phyloP scores from a whole-genome alignment of 2,329 filamentous ascomycete genomes.

The Diaporthe vexans region DNA sequence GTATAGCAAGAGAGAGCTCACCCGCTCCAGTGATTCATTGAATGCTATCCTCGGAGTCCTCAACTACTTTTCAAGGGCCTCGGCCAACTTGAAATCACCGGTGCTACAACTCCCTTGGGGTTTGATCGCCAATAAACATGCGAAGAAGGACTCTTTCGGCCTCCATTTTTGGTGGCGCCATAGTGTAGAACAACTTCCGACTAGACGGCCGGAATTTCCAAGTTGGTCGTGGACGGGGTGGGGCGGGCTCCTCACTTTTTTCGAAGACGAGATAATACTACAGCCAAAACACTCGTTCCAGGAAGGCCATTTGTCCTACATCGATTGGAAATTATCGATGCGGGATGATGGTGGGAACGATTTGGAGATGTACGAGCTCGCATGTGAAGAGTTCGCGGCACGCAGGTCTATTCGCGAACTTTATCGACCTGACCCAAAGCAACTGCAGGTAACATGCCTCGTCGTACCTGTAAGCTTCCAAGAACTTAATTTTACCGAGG shows the following conservation, averaged over 20 bases:
- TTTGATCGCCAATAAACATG: background rate
- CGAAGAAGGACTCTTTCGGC: background rate
- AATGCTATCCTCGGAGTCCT: conserved; percentile 3
- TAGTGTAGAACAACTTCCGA: too few relatives aligned
- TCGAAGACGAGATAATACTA: background rate
- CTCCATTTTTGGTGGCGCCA: background rate
- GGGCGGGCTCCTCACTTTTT: background rate
- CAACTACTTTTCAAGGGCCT: background rate
- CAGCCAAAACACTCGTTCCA: background rate
- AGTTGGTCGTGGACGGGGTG: conserved; percentile 7
- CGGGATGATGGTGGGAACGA: background rate
- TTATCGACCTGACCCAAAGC: background rate
- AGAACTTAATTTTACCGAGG: background rate
- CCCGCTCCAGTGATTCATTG: background rate
- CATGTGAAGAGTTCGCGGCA: background rate
- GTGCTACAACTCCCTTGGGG: background rate
- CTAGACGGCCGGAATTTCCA: background rate
- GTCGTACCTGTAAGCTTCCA: background rate
- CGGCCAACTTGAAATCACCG: background rate
- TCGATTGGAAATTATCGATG: background rate
- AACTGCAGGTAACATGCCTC: background rate
- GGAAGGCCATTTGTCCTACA: background rate
- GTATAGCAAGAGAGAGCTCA: background rate
- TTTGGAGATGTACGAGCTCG: background rate
- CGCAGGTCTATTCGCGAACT: background rate